phyloP scores from a whole-genome alignment of 2,329 filamentous ascomycete species.

The Diplodia seriata region DNA sequence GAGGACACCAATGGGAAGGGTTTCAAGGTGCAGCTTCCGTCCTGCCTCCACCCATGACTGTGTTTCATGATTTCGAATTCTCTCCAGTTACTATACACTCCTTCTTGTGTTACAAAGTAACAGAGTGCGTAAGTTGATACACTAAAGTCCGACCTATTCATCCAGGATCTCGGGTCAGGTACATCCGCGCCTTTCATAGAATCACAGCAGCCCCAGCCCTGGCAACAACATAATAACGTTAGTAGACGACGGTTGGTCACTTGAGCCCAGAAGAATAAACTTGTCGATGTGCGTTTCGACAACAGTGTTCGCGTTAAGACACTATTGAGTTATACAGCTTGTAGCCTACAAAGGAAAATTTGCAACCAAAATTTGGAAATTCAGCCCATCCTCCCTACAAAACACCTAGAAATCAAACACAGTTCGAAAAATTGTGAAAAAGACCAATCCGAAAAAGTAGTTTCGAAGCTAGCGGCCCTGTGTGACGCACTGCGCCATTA shows the following conservation, averaged over 20 bases:
- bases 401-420: constrained; percentile 14
- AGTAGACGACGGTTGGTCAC: neutral
- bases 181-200: constrained; percentile 15
- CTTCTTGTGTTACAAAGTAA: constrained; percentile 10
- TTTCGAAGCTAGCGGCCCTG: neutral
- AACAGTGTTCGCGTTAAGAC: constrained; percentile 27
- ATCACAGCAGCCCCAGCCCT: neutral
- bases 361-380: constrained; percentile 14
- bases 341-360: constrained; percentile 29
- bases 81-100: neutral
- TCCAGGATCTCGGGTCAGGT: neutral
- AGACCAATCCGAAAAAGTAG: constrained; percentile 12
- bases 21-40: constrained; percentile 14
- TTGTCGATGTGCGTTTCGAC: constrained; percentile 10
- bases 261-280: neutral
- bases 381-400: constrained; percentile 25
- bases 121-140: neutral
- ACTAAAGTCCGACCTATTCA: constrained; percentile 10
- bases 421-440: neutral
- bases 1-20: neutral
- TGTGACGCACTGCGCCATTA: constrained; percentile 27
- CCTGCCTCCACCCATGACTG: neutral
- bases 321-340: constrained; percentile 29
- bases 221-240: neutral
- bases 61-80: constrained; percentile 25